Evolutionary conservation across 495 filamentous ascomycete species (phyloP).

Genomic region (Penicillium psychrofluorescens): DNA sequence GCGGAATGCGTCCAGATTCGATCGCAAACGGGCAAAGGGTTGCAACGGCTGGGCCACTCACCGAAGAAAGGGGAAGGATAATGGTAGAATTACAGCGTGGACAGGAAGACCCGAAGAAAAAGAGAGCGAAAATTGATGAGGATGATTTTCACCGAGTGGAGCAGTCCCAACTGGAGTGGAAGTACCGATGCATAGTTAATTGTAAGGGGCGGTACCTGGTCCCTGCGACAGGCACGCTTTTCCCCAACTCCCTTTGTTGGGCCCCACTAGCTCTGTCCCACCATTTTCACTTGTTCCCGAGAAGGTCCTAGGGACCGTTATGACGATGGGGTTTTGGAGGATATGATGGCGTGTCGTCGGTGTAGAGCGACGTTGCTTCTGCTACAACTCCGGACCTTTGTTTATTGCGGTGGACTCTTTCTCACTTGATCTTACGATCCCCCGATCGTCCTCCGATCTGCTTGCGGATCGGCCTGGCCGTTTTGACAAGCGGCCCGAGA

Average conservation of each 20-base stretch:
- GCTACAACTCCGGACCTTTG: no score
- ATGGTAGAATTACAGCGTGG: not conserved
- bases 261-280: not conserved
- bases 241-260: not conserved
- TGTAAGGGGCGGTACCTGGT: not conserved
- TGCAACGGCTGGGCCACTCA: not conserved
- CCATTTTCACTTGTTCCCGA: not conserved
- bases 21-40: no score
- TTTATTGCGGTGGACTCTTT: no score
- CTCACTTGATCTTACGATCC: no score
- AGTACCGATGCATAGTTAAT: not conserved
- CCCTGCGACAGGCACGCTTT: not conserved
- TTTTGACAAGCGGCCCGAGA: no score
- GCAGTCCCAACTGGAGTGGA: not conserved
- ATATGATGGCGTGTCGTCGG: no score
- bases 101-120: not conserved
- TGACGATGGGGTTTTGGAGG: no score
- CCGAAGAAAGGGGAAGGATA: not conserved
- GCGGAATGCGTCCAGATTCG: no score
- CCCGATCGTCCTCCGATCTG: no score
- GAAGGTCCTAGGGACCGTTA: no score
- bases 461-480: no score
- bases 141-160: not conserved
- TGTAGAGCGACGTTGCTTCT: no score
- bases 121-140: conserved; percentile 1